Evolutionary conservation across 257 asterid species (phyloP).

Genomic region (Solanum corneliomulleri): DNA sequence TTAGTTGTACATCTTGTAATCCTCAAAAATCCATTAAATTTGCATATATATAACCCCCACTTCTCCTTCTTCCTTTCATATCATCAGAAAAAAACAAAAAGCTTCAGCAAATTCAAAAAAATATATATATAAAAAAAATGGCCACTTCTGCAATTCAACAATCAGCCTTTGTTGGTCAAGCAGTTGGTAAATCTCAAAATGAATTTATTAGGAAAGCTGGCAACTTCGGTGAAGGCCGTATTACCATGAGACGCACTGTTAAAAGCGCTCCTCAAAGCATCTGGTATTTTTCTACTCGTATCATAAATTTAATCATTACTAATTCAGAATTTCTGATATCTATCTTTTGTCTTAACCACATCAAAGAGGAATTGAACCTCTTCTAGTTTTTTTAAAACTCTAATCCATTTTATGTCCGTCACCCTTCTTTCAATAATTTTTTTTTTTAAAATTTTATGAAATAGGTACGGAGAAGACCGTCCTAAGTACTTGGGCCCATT

Average conservation of each 20-base stretch:
- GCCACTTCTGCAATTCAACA: conserved; percentile 69
- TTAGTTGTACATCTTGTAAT: conserved; percentile 28
- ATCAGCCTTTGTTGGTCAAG: conserved; percentile 63
- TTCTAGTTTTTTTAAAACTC: too few relatives aligned
- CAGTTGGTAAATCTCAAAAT: conserved; percentile 51
- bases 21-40: conserved; percentile 17
- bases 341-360: too few relatives aligned
- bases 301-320: not conserved
- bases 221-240: conserved; percentile 40
- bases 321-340: too few relatives aligned
- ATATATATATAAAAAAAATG: conserved; percentile 23
- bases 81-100: not conserved
- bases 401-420: too few relatives aligned
- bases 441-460: not conserved
- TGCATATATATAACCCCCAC: conserved; percentile 3
- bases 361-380: too few relatives aligned
- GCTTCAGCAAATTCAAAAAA: not conserved
- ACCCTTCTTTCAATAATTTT: too few relatives aligned
- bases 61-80: not conserved
- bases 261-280: conserved; percentile 77
- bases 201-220: conserved; percentile 59
- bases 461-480: conserved; percentile 83
- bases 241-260: conserved; percentile 90
- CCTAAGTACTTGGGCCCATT: conserved; percentile 95
- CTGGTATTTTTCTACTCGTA: conserved; percentile 29